phyloP scores from a whole-genome alignment of 1,139 yeast species.

The Diutina mesorugosa region DNA sequence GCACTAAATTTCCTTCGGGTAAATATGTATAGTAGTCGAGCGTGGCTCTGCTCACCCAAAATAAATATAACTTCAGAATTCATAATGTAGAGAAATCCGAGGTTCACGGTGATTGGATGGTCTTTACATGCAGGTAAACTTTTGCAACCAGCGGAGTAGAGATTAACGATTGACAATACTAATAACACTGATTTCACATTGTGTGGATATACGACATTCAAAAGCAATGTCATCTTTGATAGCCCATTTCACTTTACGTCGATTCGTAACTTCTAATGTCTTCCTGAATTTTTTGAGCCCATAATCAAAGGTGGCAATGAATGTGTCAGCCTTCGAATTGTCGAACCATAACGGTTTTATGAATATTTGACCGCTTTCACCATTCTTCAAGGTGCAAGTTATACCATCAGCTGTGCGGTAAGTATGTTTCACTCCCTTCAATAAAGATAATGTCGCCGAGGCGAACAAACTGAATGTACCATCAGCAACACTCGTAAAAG shows the following conservation, averaged over 20 bases:
- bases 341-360: neutral
- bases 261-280: neutral
- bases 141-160: neutral
- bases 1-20: neutral
- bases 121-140: neutral
- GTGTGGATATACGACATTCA: neutral
- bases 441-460: neutral
- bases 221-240: neutral
- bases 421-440: neutral
- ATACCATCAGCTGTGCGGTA: neutral
- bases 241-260: neutral
- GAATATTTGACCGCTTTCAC: neutral
- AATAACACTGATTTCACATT: neutral
- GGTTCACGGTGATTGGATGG: neutral
- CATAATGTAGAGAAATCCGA: neutral
- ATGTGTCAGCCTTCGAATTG: neutral
- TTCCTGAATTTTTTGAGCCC: neutral
- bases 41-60: neutral
- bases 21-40: neutral
- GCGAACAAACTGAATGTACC: neutral
- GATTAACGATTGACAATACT: neutral
- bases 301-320: neutral
- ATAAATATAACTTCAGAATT: neutral
- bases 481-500: neutral
- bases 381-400: neutral